These are phyloP conservation scores for Yamadazyma jaroonii DNA, from an alignment of 1,139 yeast species.

Conservation along the genomic window DNA sequence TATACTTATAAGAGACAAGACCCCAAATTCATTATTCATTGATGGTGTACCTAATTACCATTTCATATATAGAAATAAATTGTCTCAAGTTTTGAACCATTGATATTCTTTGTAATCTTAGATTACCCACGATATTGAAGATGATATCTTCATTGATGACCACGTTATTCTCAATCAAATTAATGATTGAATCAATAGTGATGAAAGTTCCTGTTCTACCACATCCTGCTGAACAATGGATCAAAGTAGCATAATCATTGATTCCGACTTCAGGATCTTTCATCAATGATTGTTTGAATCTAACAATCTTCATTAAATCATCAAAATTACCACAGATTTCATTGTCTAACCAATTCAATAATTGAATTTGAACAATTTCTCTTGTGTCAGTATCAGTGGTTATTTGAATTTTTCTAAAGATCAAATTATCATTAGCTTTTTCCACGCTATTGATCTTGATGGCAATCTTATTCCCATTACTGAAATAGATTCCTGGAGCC, in stretches of 20 bases:
- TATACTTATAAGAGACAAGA: no score
- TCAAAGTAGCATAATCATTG: conserved; percentile 46
- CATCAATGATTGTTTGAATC: conserved; percentile 35
- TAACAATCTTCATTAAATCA: conserved; percentile 42
- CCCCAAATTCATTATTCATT: not conserved
- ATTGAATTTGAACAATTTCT: conserved; percentile 45
- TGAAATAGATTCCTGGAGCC: conserved; percentile 44
- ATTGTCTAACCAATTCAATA: conserved; percentile 55
- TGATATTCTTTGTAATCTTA: conserved; percentile 70
- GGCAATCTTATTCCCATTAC: conserved; percentile 31
- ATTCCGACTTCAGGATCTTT: conserved; percentile 11
- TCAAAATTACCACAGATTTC: conserved; percentile 36
- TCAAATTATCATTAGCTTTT: conserved; percentile 17
- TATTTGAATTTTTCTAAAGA: conserved; percentile 36
- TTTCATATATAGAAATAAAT: conserved; percentile 68
- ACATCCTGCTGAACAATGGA: conserved; percentile 91
- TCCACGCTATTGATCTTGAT: conserved; percentile 25
- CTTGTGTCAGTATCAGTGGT: conserved; percentile 18
- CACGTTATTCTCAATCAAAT: conserved; percentile 18
- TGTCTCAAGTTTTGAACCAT: conserved; percentile 85
- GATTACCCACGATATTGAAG: conserved; percentile 51
- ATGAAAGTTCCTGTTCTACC: conserved; percentile 90
- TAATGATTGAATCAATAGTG: conserved; percentile 64
- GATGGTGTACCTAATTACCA: conserved; percentile 22
- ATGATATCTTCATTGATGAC: conserved; percentile 31